Base-by-base conservation (phyloP, 1,284 basidiomycete species). In the Pterulicium gracile region DNA sequence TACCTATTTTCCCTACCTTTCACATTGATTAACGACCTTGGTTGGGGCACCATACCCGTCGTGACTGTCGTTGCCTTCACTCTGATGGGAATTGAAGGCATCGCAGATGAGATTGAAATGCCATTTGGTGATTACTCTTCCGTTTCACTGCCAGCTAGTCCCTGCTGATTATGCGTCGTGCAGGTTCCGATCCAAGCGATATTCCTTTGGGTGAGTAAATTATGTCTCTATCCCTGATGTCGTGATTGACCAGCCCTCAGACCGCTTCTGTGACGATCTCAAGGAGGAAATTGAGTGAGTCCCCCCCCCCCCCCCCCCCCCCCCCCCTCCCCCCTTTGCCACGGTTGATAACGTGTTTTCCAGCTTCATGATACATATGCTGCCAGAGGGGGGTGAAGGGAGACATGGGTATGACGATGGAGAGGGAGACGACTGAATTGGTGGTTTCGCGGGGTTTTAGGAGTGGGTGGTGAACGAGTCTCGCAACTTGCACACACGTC, bases 81-180 rank as follows among this genome's bases (percentile, higher is more conserved):
- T 3, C 75, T 94, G 51, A 91, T 92, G 83, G 91, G 90, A 10
- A 85, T 95, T 46, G 92, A 95, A 65, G 90, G 90, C 7, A 93
- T 95, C 51, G 90, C 90, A 0, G 83, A 91, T 51, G 82, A 92
- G 63, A 88, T 93, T 52, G 91, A 94, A 61, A 87, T 88, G 81
- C 91, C 91, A 2, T 88, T 86, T 51, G 84, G 81, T 81, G 51
- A 48, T 71, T 62, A 13, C 34, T 23, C 24, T 50, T 41, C 19
- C 19, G 18, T 41, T 41, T 20, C 7, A 10, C 18, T 41, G 10
- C 18, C 19, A 7, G 10, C 18, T 41, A 7, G 19, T 19, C 34
- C 49, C 41, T 41, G 34, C 20, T 47, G 39, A 17, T 45, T 21
- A 34, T 17, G 22, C 42, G 43, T 50, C 40, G 46, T 17, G n/a